Evolutionary conservation across 176 grass and related monocot species (phyloP).

Genomic region (Triticum turgidum): DNA sequence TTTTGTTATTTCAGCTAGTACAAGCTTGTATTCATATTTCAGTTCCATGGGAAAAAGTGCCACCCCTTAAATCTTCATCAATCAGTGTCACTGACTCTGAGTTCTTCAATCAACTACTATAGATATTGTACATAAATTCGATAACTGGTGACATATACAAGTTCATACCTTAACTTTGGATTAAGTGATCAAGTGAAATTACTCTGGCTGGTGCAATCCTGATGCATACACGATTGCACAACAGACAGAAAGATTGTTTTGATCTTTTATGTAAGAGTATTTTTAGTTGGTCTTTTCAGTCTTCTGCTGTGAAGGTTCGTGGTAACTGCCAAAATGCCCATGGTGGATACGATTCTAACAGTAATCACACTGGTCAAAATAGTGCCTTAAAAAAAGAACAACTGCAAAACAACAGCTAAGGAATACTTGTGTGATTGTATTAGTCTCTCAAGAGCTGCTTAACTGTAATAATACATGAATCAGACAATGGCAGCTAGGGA

Average conservation of each 20-base stretch:
- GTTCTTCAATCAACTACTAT: not conserved
- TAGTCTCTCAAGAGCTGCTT: constrained; percentile 4
- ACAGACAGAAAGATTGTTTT: too few species aligned
- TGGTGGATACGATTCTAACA: too few species aligned
- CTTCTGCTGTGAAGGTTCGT: not conserved
- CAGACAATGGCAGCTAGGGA: constrained; percentile 8
- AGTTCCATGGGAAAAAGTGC: not conserved
- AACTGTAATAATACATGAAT: constrained; percentile 9
- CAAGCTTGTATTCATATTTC: not conserved
- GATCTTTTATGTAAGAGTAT: not conserved
- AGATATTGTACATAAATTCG: not conserved
- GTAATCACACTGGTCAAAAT: too few species aligned
- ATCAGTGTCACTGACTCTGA: not conserved
- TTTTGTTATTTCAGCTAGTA: not conserved
- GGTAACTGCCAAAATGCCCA: too few species aligned
- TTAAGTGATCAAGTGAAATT: too few species aligned
- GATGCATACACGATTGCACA: too few species aligned
- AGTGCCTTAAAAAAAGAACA: too few species aligned
- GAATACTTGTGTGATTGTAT: not conserved
- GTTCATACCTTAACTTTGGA: too few species aligned
- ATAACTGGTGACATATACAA: not conserved
- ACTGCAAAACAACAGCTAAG: not conserved
- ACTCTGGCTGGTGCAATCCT: too few species aligned
- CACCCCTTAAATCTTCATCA: too few species aligned
- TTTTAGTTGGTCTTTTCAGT: not conserved